Evolutionary conservation across 2,329 filamentous ascomycete genomes (phyloP).

Genomic region (Fusarium virguliforme): DNA sequence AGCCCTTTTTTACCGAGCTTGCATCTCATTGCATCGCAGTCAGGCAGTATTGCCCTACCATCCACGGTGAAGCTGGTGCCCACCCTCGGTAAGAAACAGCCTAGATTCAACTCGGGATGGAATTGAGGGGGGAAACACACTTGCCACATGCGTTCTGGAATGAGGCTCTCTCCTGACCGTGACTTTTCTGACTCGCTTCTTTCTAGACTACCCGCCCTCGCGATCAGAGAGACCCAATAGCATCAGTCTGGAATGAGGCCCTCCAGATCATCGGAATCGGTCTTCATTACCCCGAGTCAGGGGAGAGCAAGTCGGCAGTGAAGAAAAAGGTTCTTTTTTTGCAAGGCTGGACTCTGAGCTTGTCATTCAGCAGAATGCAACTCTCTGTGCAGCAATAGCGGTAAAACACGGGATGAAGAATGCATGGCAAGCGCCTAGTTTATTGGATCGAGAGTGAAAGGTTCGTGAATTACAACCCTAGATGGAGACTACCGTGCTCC

Average conservation of each 20-base stretch:
- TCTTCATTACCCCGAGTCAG: conserved; percentile 1
- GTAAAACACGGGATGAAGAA: conserved; percentile 4
- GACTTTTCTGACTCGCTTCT: conserved; percentile 3
- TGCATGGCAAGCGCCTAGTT: neutral
- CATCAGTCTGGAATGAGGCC: conserved; percentile 8
- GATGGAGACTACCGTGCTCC: conserved; percentile 3
- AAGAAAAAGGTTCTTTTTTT: neutral
- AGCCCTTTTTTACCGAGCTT: neutral
- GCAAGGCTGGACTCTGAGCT: neutral
- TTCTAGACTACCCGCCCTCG: conserved; percentile 37
- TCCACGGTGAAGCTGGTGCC: neutral
- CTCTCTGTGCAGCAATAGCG: neutral
- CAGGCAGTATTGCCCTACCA: neutral
- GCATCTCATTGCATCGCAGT: neutral
- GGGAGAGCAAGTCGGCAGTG: neutral
- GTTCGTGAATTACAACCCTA: conserved; percentile 4
- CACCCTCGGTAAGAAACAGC: neutral
- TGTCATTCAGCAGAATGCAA: neutral
- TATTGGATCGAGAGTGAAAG: conserved; percentile 4
- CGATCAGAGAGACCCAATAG: conserved; percentile 4
- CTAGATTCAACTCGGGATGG: conserved; percentile 21
- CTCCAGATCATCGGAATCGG: conserved; percentile 1
- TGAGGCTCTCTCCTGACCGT: conserved; percentile 14
- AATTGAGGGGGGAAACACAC: conserved; percentile 12
- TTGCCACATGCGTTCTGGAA: conserved; percentile 28